Evolutionary conservation across 2,329 filamentous ascomycete genomes (phyloP), one percentile per base, ranked within the genome.

Genomic region (Madurella mycetomatis): DNA sequence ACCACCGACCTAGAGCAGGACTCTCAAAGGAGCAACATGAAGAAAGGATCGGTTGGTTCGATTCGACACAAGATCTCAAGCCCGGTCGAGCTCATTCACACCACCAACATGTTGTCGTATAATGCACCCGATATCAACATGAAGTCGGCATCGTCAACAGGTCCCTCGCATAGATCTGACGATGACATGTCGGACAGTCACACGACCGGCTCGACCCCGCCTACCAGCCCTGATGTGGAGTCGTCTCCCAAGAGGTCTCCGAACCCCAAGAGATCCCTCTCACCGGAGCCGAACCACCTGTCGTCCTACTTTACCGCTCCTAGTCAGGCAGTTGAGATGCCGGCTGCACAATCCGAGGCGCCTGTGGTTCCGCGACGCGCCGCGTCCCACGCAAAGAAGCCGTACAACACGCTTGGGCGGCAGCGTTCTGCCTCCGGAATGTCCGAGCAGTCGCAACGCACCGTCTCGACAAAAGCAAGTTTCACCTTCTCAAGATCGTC

Each of bases 91-190:
- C 80, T 99, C 59, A 78, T 96, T 47, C 95, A 94, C 56, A 96
- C 92, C 5, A 97, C 94, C 63, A 99, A 97, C 72, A 90, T 95
- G 82, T 85, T 96, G 51, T 91, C 90, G 8, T 96, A 96, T 79
- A 92, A 92, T 67, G 92, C 94, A 9, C 92, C 92, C 48, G 88
- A 96, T 67, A 85, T 96, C 58, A 74, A 78, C 66, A 66, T 69
- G 61, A 65, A 66, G n/a, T 74, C 76, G 11, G 59, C 64, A 3
- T 82, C 80, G 40, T 76, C 76, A 66, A 76, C 76, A 39, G 52
- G 44, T 64, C 75, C 73, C 31, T 76, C 79, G 2, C 73, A 71
- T 55, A 79, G 80, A 62, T 87, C 86, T 3, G 83, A 83, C 41
- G 85, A 88, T 55, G 88, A 92, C 60, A 51, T 65, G 46, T 90